Evolutionary conservation across 495 filamentous ascomycete genomes (phyloP).

Genomic region (Hapsidospora chrysogenum): DNA sequence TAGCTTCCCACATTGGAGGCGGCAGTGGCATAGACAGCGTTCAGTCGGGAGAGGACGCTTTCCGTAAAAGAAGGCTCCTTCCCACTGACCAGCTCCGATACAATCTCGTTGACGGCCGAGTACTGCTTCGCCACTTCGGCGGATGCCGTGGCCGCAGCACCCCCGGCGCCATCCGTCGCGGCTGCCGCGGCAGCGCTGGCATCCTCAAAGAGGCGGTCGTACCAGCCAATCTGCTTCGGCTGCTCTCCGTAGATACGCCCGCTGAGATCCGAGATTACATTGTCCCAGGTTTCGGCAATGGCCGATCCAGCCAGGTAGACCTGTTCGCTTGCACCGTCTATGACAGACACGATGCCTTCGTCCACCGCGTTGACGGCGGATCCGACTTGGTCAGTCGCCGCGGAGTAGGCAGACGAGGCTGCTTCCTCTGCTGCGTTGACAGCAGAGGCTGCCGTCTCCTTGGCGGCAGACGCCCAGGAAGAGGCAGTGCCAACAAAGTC

Average conservation of each 20-base stretch:
- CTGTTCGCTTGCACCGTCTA: constrained; percentile 19
- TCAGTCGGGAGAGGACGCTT: constrained; percentile 55
- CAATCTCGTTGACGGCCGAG: constrained; percentile 48
- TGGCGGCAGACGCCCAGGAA: constrained; percentile 18
- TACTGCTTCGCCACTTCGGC: constrained; percentile 41
- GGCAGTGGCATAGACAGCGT: constrained; percentile 34
- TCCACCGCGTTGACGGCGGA: constrained; percentile 7
- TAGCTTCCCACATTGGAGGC: constrained; percentile 15
- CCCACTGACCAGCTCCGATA: constrained; percentile 61
- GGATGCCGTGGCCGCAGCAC: constrained; percentile 36
- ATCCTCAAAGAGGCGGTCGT: constrained; percentile 23
- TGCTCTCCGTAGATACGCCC: constrained; percentile 56
- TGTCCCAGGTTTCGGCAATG: constrained; percentile 43
- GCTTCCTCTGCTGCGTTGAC: constrained; percentile 6
- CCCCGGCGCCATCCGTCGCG: constrained; percentile 30
- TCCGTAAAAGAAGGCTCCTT: constrained; percentile 74
- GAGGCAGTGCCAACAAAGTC: constrained; percentile 22
- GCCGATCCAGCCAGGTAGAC: constrained; percentile 23
- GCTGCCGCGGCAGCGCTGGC: constrained; percentile 7
- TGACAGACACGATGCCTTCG: constrained; percentile 19
- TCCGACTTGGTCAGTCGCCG: constrained; percentile 8
- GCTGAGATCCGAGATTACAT: constrained; percentile 47
- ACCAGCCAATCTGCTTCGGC: constrained; percentile 32
- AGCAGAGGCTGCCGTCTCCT: constrained; percentile 8
- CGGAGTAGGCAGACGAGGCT: constrained; percentile 10